These are phyloP conservation scores for Corymbia maculata DNA, from an alignment of 345 rosid genomes.

Conservation along the genomic window DNA sequence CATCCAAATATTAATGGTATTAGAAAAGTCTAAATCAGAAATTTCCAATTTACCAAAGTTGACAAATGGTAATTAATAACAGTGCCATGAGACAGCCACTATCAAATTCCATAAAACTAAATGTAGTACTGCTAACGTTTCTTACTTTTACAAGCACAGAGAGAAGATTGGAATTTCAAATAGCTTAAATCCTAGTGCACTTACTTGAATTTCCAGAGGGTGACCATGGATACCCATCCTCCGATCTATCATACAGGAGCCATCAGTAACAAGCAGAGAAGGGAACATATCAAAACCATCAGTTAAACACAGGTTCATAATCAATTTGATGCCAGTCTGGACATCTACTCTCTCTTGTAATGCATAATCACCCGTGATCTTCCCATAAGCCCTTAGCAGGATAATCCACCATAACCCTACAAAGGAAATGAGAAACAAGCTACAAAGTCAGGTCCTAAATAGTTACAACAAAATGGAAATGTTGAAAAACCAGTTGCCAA, in stretches of 20 bases:
- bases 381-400: constrained; percentile 77
- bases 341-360: constrained; percentile 89
- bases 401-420: constrained; percentile 94
- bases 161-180: not conserved
- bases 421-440: not conserved
- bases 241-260: constrained; percentile 92
- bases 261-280: constrained; percentile 74
- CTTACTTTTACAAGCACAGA: not conserved
- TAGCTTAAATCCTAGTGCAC: not conserved
- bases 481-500: not conserved
- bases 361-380: constrained; percentile 67
- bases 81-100: not conserved
- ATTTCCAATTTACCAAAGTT: not conserved
- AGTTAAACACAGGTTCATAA: constrained; percentile 65
- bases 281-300: constrained; percentile 96
- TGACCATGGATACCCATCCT: constrained; percentile 93
- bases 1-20: not conserved
- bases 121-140: not conserved
- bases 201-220: constrained; percentile 89
- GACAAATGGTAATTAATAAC: not conserved
- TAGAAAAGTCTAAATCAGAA: not conserved
- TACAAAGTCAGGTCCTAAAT: not conserved
- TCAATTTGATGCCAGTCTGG: constrained; percentile 71
- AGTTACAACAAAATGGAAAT: not conserved
- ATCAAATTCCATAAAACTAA: not conserved